Conservation (phyloP, 2,329 filamentous ascomycete genomes). For the Malbranchea zuffiana region DNA sequence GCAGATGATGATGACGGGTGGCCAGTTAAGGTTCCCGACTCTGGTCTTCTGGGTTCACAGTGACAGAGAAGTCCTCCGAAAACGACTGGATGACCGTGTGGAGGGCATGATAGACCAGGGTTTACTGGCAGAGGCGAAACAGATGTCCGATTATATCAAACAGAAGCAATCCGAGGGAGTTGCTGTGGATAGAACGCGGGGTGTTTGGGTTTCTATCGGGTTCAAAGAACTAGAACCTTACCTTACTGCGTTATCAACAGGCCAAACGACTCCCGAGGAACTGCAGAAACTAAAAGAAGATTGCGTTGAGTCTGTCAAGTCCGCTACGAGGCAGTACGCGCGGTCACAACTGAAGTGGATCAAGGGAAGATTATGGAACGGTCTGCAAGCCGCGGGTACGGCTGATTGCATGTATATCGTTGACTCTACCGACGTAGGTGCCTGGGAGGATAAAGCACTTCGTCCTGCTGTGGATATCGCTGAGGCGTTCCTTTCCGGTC, state of each 20-base stretch:
- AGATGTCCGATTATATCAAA: slow-evolving; percentile 41
- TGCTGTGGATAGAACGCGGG: slow-evolving; percentile 59
- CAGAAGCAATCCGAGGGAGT: slow-evolving; percentile 39
- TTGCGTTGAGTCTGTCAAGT: slow-evolving; percentile 65
- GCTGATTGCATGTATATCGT: slow-evolving; percentile 60
- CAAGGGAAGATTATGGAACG: slow-evolving; percentile 64
- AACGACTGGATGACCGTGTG: slow-evolving; percentile 64
- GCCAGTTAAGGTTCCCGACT: slow-evolving; percentile 43
- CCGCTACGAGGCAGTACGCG: slow-evolving; percentile 78
- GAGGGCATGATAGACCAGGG: slow-evolving; percentile 69
- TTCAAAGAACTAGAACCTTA: slow-evolving; percentile 84
- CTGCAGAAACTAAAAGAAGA: slow-evolving; percentile 46
- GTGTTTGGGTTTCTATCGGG: slow-evolving; percentile 94
- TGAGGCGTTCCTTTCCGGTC: slow-evolving; percentile 49
- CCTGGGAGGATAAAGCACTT: slow-evolving; percentile 55
- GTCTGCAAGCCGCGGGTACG: slow-evolving; percentile 47
- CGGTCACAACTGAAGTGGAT: slow-evolving; percentile 81
- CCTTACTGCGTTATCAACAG: slow-evolving; percentile 38
- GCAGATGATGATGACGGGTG: slow-evolving; percentile 11
- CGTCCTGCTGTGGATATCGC: slow-evolving; percentile 54
- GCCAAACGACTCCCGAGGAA: slow-evolving; percentile 23
- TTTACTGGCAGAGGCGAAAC: slow-evolving; percentile 51
- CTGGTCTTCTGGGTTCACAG: slow-evolving; percentile 84
- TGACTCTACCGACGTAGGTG: slow-evolving; percentile 59
- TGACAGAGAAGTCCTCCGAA: slow-evolving; percentile 54